These are phyloP conservation scores for Plantago lanceolata DNA, from an alignment of 305 asterid species.

Conservation along the genomic window DNA sequence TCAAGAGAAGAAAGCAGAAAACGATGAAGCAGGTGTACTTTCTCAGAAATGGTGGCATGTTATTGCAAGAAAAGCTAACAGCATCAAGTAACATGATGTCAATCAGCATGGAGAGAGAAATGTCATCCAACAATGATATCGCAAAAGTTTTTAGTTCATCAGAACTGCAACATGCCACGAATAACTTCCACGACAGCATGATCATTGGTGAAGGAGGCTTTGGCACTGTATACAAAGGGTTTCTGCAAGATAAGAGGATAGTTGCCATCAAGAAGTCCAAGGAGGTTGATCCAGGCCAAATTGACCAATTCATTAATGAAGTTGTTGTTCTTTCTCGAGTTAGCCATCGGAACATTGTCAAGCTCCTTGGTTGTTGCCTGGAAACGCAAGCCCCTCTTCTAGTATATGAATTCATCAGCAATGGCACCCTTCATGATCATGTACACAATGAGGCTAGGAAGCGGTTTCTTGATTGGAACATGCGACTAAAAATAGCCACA, in stretches of 20 bases:
- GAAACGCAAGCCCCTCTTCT: slow-evolving; percentile 35
- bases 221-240: slow-evolving; percentile 25
- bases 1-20: slow-evolving; percentile 7
- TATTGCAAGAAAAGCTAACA: slow-evolving; percentile 24
- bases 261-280: slow-evolving; percentile 17
- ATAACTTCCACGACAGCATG: slow-evolving; percentile 20
- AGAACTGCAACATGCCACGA: slow-evolving; percentile 27
- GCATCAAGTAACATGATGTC: too few species aligned
- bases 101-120: background rate
- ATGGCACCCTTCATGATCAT: slow-evolving; percentile 26
- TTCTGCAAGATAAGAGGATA: slow-evolving; percentile 3
- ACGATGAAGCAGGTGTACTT: slow-evolving; percentile 18
- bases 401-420: slow-evolving; percentile 29
- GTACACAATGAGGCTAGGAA: background rate
- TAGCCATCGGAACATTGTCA: slow-evolving; percentile 31
- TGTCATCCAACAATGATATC: background rate
- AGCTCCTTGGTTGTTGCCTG: slow-evolving; percentile 39
- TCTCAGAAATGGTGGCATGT: slow-evolving; percentile 25
- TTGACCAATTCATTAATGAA: slow-evolving; percentile 19
- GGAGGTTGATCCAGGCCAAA: slow-evolving; percentile 1
- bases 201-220: slow-evolving; percentile 9
- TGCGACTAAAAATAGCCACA: slow-evolving; percentile 29
- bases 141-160: slow-evolving; percentile 21
- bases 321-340: slow-evolving; percentile 25
- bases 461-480: slow-evolving; percentile 26